Base-by-base conservation (phyloP, 306 rosid species). In the Pyrus communis region DNA sequence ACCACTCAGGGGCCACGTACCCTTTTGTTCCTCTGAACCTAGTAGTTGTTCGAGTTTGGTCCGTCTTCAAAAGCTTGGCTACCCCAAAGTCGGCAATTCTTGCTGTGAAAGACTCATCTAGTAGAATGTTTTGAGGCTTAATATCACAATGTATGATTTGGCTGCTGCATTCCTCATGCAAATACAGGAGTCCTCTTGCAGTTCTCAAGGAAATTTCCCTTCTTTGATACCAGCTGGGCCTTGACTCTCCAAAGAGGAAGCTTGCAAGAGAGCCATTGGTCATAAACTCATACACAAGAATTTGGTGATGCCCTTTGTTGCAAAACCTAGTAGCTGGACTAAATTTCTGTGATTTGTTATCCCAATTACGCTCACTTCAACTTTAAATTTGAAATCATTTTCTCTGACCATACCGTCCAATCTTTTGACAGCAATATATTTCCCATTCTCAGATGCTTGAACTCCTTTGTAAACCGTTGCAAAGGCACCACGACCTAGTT, bases 401-500 rank as follows among this genome's bases (percentile, higher is more conserved):
- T 86, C 90, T n/a, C 67, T 61, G 13, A 76, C 74, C 23, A 67
- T n/a, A 30, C 72, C 74, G 1, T 84, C 86, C 11, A 86, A 63
- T 67, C 76, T 76, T 43, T 88, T 86, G 5, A 88, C 84, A 19
- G 90, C 92, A n/a, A 88, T 80, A 11, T 27, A 51, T 6, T n/a
- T 42, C 28, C 72, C 38, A 7, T 43, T 30, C 18, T 67, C 66
- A 9, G 62, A 79, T 30, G 59, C 18, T 14, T 79, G 19, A 21
- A 68, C 59, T 13, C 86, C 86, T 71, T 79, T 83, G 17, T 57
- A 83, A 27, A 83, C 86, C 17, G 78, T 83, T 18, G 73, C 83
- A 30, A 65, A 79, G 3, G 81, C 68, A 45, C 86, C 86, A 1
- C 70, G 45, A 4, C 83, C 83, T 23, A 83, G 46, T 22, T 65